phyloP scores from a whole-genome alignment of 2,329 filamentous ascomycete genomes.

The Penicillium sp. region DNA sequence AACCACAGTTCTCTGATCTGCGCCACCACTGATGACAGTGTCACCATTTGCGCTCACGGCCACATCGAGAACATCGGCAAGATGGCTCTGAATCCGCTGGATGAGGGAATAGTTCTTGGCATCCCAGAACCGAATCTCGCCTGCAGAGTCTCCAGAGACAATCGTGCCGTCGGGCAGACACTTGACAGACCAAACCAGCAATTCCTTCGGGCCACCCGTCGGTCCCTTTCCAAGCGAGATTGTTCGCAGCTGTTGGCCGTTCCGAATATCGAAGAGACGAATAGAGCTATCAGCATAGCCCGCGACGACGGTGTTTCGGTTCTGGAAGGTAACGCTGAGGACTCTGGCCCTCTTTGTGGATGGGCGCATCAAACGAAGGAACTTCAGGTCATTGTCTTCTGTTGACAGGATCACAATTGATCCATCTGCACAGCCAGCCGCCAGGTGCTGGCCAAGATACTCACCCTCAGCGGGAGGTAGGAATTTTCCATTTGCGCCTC shows the following conservation, averaged over 20 bases:
- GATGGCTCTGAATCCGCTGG: slow-evolving; percentile 83
- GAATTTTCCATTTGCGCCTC: slow-evolving; percentile 42
- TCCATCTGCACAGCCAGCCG: slow-evolving; percentile 89
- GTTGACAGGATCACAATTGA: slow-evolving; percentile 86
- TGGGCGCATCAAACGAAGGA: slow-evolving; percentile 75
- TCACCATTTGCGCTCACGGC: slow-evolving; percentile 78
- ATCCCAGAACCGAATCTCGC: slow-evolving; percentile 91
- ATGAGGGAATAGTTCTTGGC: slow-evolving; percentile 86
- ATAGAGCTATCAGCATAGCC: slow-evolving; percentile 98
- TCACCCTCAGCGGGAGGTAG: slow-evolving; percentile 43
- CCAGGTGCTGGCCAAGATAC: slow-evolving; percentile 64
- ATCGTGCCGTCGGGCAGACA: slow-evolving; percentile 86
- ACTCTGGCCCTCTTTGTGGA: slow-evolving; percentile 85
- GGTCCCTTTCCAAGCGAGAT: slow-evolving; percentile 86
- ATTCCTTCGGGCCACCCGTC: slow-evolving; percentile 75
- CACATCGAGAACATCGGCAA: slow-evolving; percentile 89
- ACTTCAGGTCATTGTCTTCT: slow-evolving; percentile 78
- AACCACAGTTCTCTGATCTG: slow-evolving; percentile 83
- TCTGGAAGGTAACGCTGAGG: slow-evolving; percentile 88
- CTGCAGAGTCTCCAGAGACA: slow-evolving; percentile 91
- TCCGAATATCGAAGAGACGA: slow-evolving; percentile 83
- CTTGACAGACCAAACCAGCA: slow-evolving; percentile 92
- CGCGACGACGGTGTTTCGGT: slow-evolving; percentile 77
- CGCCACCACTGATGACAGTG: slow-evolving; percentile 84
- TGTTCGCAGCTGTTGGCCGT: slow-evolving; percentile 72